phyloP scores from a whole-genome alignment of 768 basidiomycete species.

The Termitomyces sp. region DNA sequence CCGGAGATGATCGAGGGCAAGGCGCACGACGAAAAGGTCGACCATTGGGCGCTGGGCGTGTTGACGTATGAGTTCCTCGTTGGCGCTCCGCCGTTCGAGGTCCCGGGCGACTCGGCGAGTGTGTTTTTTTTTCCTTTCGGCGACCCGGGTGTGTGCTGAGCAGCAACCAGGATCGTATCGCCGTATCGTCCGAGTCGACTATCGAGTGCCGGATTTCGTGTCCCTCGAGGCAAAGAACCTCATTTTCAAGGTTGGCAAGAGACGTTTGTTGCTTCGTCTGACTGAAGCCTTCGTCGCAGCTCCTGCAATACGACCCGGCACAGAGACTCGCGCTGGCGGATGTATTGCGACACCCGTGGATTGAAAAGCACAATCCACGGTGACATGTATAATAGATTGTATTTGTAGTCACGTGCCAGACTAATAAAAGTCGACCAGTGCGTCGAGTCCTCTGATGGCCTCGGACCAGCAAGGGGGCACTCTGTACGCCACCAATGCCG shows the following conservation, averaged over 20 bases:
- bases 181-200: constrained; percentile 83
- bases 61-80: constrained; percentile 90
- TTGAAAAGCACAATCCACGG: constrained; percentile 50
- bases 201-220: constrained; percentile 53
- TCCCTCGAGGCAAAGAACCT: constrained; percentile 63
- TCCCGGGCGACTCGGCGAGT: constrained; percentile 71
- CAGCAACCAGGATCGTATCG: constrained; percentile 71
- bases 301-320: constrained; percentile 79
- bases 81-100: constrained; percentile 79
- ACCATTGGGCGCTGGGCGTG: constrained; percentile 95
- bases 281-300: constrained; percentile 35
- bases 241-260: constrained; percentile 45
- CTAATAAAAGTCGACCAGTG: background rate
- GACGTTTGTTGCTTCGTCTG: too few relatives aligned
- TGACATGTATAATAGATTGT: too few relatives aligned
- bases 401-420: background rate
- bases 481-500: too few relatives aligned
- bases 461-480: background rate
- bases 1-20: constrained; percentile 97
- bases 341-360: constrained; percentile 87
- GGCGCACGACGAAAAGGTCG: constrained; percentile 84
- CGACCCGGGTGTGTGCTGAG: background rate
- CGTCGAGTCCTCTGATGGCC: too few relatives aligned
- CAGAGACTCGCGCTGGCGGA: constrained; percentile 69
- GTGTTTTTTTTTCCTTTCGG: background rate